phyloP scores from a whole-genome alignment of 768 basidiomycete species.

The Floccularia luteovirens region DNA sequence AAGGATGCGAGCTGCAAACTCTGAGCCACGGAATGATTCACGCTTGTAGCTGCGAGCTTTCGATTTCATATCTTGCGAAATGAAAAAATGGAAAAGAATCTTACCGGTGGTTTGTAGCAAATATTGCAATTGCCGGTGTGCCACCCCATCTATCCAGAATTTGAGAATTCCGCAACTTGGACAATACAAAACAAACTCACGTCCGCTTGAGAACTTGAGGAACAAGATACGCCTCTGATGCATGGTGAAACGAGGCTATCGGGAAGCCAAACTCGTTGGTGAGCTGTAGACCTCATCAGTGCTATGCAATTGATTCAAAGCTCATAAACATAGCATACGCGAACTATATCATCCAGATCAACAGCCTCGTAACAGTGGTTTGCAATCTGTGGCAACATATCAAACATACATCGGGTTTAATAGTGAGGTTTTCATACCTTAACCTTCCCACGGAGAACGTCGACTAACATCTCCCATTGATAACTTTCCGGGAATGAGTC shows the following conservation, averaged over 20 bases:
- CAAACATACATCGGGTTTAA: neutral
- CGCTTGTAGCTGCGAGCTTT: slow-evolving; percentile 31
- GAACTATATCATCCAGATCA: slow-evolving; percentile 62
- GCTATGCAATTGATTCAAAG: neutral
- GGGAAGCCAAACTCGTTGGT: slow-evolving; percentile 88
- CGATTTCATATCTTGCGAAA: neutral
- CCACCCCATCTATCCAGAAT: slow-evolving; percentile 28
- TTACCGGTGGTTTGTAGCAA: slow-evolving; percentile 69
- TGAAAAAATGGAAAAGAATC: neutral
- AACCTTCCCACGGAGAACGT: slow-evolving; percentile 80
- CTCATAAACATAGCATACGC: slow-evolving; percentile 32
- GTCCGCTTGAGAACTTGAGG: slow-evolving; percentile 73
- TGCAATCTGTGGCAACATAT: slow-evolving; percentile 34
- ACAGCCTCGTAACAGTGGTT: slow-evolving; percentile 69
- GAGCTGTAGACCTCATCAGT: slow-evolving; percentile 35
- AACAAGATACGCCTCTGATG: slow-evolving; percentile 87
- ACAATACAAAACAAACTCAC: slow-evolving; percentile 25
- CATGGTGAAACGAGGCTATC: slow-evolving; percentile 79
- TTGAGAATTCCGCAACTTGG: neutral
- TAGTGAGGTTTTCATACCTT: slow-evolving; percentile 40
- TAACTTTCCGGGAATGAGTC: slow-evolving; percentile 60
- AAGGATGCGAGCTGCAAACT: slow-evolving; percentile 71
- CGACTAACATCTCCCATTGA: slow-evolving; percentile 73
- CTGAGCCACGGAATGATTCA: slow-evolving; percentile 63
- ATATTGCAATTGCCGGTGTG: slow-evolving; percentile 71